Conservation (phyloP, 371 early-diverging fungal species). For the Mortierella sp. region DNA sequence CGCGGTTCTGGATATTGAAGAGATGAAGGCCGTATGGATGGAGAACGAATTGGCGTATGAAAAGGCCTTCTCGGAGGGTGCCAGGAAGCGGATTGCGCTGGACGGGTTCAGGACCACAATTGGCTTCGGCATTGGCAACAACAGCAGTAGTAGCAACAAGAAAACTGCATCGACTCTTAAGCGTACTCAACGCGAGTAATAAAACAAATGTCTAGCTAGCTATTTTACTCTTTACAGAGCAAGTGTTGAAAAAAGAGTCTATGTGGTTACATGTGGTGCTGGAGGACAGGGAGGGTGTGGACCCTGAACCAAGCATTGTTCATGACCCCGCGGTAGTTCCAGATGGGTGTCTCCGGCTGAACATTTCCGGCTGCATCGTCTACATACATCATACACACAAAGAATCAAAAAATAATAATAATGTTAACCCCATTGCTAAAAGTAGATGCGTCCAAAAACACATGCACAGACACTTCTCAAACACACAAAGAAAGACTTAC, state of each 20-base stretch:
- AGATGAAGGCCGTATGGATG: conserved; percentile 35
- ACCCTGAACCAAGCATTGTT: conserved; percentile 79
- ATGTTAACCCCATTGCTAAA: background rate
- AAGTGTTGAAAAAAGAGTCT: no score
- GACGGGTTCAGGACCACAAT: conserved; percentile 7
- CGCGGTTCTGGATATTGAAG: conserved; percentile 9
- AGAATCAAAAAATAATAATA: background rate
- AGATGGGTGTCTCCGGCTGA: conserved; percentile 82
- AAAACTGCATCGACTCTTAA: background rate
- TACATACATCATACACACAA: conserved; percentile 19
- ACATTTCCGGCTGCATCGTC: conserved; percentile 82
- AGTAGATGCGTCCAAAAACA: background rate
- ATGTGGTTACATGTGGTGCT: conserved; percentile 15
- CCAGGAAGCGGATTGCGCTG: conserved; percentile 20
- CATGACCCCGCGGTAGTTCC: conserved; percentile 91
- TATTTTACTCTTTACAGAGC: background rate
- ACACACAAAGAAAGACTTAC: conserved; percentile 51
- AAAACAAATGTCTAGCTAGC: background rate
- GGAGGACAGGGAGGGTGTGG: conserved; percentile 5
- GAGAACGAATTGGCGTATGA: conserved; percentile 32
- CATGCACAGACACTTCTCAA: background rate
- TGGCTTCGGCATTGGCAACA: background rate
- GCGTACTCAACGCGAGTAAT: no score
- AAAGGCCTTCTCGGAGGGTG: conserved; percentile 18
- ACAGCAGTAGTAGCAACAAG: background rate